phyloP scores from a whole-genome alignment of 179 eudicot species.

The Beta lomatogona region DNA sequence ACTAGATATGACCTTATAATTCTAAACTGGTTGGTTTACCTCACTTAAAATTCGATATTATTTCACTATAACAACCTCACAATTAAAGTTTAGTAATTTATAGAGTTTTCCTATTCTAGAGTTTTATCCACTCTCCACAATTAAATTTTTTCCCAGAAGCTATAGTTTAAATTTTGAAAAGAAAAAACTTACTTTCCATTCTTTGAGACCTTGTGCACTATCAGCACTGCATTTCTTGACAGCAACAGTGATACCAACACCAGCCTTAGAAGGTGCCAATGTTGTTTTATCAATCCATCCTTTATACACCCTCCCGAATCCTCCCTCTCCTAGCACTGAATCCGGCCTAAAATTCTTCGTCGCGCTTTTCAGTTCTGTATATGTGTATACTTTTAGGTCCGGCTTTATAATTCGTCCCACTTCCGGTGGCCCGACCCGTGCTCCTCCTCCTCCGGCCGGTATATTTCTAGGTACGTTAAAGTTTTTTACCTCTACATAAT shows the following conservation, averaged over 20 bases:
- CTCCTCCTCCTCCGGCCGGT: not conserved
- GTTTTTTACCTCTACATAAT: not conserved
- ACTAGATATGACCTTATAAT: too few species aligned
- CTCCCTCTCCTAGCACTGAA: constrained; percentile 48
- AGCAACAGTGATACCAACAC: constrained; percentile 73
- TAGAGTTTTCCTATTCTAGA: too few species aligned
- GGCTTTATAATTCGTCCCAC: constrained; percentile 34
- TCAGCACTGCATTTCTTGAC: constrained; percentile 78
- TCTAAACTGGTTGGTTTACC: too few species aligned
- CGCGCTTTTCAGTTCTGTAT: constrained; percentile 30
- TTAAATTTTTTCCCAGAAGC: too few species aligned
- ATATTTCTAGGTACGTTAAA: not conserved
- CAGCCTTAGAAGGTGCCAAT: constrained; percentile 49
- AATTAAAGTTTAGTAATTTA: too few species aligned
- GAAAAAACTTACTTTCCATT: constrained; percentile 69
- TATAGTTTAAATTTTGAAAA: not conserved
- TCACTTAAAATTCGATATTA: too few species aligned
- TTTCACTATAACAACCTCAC: too few species aligned
- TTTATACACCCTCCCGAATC: constrained; percentile 52
- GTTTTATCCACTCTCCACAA: too few species aligned
- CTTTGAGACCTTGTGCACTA: constrained; percentile 78
- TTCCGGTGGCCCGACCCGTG: not conserved
- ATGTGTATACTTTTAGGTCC: constrained; percentile 36
- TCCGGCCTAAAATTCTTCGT: constrained; percentile 43
- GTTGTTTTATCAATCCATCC: constrained; percentile 51